Evolutionary conservation across 2,329 filamentous ascomycete genomes (phyloP).

Genomic region (Alternaria gansuensis): DNA sequence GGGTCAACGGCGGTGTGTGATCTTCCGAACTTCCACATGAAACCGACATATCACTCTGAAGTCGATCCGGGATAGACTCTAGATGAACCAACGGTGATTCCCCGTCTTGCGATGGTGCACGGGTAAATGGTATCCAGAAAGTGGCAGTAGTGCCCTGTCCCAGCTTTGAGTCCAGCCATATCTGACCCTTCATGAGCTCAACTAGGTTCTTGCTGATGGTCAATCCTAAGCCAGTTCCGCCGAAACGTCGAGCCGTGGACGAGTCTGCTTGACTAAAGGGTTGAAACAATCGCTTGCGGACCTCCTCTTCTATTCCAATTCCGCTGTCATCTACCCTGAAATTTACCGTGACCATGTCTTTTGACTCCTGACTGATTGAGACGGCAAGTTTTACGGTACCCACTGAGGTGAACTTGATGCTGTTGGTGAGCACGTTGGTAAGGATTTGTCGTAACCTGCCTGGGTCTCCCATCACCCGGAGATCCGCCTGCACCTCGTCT

Average conservation of each 20-base stretch:
- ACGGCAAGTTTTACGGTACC: conserved; percentile 67
- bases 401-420: conserved; percentile 54
- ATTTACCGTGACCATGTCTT: conserved; percentile 71
- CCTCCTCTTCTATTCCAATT: conserved; percentile 82
- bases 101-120: conserved; percentile 65
- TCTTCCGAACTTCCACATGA: conserved; percentile 74
- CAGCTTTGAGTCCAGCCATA: conserved; percentile 72
- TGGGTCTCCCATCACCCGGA: conserved; percentile 87
- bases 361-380: conserved; percentile 68
- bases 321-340: conserved; percentile 81
- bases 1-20: conserved; percentile 56
- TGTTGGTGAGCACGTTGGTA: conserved; percentile 74
- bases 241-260: conserved; percentile 79
- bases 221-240: conserved; percentile 78
- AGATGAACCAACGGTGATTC: conserved; percentile 67
- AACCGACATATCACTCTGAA: conserved; percentile 65
- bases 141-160: conserved; percentile 76
- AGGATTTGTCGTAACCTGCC: conserved; percentile 84
- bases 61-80: conserved; percentile 70
- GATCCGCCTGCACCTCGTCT: conserved; percentile 68
- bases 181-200: conserved; percentile 80
- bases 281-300: conserved; percentile 75
- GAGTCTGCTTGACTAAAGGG: conserved; percentile 85
- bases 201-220: conserved; percentile 82
- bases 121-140: conserved; percentile 81